These are phyloP conservation scores for Saururus chinensis DNA, from an alignment of 164 flowering plant genomes.

Conservation along the genomic window DNA sequence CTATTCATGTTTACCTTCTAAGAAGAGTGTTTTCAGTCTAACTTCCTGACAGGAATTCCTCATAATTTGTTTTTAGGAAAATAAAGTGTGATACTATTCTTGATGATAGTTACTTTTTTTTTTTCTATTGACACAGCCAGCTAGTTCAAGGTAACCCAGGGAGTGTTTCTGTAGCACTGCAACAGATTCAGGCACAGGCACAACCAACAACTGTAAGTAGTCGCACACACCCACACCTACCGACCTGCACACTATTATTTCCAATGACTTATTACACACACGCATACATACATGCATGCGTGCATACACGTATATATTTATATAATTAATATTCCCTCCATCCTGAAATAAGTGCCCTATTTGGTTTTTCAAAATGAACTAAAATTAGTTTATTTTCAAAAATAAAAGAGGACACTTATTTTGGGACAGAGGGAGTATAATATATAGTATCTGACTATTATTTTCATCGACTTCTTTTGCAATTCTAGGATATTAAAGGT, in stretches of 20 bases:
- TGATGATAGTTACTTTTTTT: not conserved
- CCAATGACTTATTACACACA: not conserved
- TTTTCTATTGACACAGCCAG: slow-evolving; percentile 53
- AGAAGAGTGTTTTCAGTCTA: not conserved
- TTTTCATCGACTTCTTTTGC: not conserved
- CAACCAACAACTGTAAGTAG: slow-evolving; percentile 46
- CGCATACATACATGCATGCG: not conserved
- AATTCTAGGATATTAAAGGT: slow-evolving; percentile 53
- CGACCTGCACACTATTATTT: too few species aligned
- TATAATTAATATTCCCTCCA: too few species aligned
- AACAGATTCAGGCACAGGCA: slow-evolving; percentile 69
- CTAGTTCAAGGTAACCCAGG: slow-evolving; percentile 66
- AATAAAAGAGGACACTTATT: too few species aligned
- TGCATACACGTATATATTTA: too few species aligned
- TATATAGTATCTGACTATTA: too few species aligned
- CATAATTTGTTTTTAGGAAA: too few species aligned
- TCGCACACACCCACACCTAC: too few species aligned
- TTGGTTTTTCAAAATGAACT: too few species aligned
- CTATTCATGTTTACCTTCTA: not conserved
- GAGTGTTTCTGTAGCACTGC: slow-evolving; percentile 61
- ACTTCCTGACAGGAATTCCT: not conserved
- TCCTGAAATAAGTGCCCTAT: too few species aligned
- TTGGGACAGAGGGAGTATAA: too few species aligned
- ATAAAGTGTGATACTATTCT: too few species aligned
- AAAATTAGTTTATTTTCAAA: too few species aligned